Conservation (phyloP, 2,329 filamentous ascomycete genomes). For the Atkinsonella texensis region DNA sequence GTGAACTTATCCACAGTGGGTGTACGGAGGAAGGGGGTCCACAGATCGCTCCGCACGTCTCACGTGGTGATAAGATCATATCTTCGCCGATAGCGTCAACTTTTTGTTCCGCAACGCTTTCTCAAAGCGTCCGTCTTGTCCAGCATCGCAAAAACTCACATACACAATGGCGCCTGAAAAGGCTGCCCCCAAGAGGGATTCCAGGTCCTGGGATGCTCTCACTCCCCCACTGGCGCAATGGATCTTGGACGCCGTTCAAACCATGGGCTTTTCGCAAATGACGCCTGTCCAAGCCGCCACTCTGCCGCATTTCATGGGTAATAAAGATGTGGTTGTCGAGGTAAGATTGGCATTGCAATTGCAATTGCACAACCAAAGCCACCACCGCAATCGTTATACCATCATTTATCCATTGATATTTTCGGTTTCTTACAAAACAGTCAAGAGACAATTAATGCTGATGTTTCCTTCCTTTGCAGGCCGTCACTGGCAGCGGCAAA, state of each 20-base stretch:
- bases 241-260: conserved; percentile 71
- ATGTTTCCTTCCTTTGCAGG: conserved; percentile 27
- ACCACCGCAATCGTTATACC: no score
- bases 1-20: no score
- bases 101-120: conserved; percentile 2
- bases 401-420: no score
- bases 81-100: conserved; percentile 7
- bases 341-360: conserved; percentile 21
- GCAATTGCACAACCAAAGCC: no score
- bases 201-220: conserved; percentile 32
- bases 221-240: conserved; percentile 42
- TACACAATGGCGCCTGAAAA: conserved; percentile 22
- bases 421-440: no score
- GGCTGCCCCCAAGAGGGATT: conserved; percentile 28
- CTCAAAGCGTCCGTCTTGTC: not conserved
- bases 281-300: conserved; percentile 92
- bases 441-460: not conserved
- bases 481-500: conserved; percentile 85
- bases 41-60: not conserved
- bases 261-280: conserved; percentile 78
- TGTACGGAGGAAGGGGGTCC: no score
- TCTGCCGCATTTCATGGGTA: conserved; percentile 75
- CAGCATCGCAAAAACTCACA: not conserved
- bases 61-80: conserved; percentile 24
- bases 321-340: conserved; percentile 89